Evolutionary conservation across 208 protist genomes (phyloP), one percentile per base, ranked within the genome.

Genomic region (Trichomonas gallinae): DNA sequence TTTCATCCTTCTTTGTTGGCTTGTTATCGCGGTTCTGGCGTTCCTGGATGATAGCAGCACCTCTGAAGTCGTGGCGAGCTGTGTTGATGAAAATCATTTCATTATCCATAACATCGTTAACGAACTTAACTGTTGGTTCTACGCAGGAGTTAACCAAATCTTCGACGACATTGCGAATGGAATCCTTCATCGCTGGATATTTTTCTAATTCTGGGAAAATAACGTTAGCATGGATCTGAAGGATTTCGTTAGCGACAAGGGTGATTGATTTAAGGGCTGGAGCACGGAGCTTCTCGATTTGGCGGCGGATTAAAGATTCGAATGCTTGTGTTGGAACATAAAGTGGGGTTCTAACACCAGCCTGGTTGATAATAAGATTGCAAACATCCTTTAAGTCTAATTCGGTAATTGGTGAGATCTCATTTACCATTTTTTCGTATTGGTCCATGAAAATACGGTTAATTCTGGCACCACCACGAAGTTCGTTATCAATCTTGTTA

Each of bases 31-130:
- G 45, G 1, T 17, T 6, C 15, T 93, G 42, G 17, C 63, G 36
- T 13, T 96, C 51, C 42, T 45, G 38, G 9, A 96, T 23, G 17
- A 82, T 49, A n/a, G 46, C 93, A 31, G 51, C 51, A 31, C 49
- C 46, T 96, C 46, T 96, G 36, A 96, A 96, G 34, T 96, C 93
- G 49, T 63, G 93, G 42, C 51, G 34, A 4, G 46, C 51, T 1
- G 93, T 96, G 26, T 96, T 96, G 34, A 96, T 96, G 49, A 82
- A 96, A 9, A 81, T 45, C 36, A 36, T n/a, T 96, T 96, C 93
- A 34, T 82, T 96, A 83, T 96, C 93, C 63, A 96, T 96, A 21
- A 96, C 46, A 48, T 72, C 21, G 34, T 96, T 96, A 6, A 96
- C 93, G 51, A 96, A 96, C 40, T 82, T n/a, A 46, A 63, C 38